Base-by-base conservation (phyloP, 306 rosid species). In the Elaeagnus macrophylla region DNA sequence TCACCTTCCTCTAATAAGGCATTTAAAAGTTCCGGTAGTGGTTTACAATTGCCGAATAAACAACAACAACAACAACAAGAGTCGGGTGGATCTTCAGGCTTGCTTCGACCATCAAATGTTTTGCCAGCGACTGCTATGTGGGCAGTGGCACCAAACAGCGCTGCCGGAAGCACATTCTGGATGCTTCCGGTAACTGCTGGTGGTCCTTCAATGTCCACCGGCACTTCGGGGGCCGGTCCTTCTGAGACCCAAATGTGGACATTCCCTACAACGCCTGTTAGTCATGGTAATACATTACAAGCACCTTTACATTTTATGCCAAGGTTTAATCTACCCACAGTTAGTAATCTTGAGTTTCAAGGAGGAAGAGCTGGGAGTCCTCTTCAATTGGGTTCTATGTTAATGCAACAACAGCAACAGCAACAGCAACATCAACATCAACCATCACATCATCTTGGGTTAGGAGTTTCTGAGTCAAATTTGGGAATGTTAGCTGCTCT, bases 401-500 rank as follows among this genome's bases (percentile, higher is more conserved):
- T 82, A 59, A 82, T 85, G 89, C 83, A 72, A 32, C 32, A 25
- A 25, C 32, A 25, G 4, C 85, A 75, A 7, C 70, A 59, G 0
- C 32, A 25, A 25, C 73, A 60, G 7, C 67, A 60, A 7, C 73
- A 39, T 9, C 67, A 60, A 7, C 73, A 39, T 9, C 81, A 73
- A 25, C 81, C 86, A 0, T 74, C 89, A 35, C 95, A 85, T 67
- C 95, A 88, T 35, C 76, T 84, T 0, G 95, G 95, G 0, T 56
- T 80, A 1, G 86, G 89, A 6, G 55, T 83, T 49, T 62, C 97
- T 5, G 97, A 89, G n/a, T 77, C 97, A 8, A 89, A 89, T 62
- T 60, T 89, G 76, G 97, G 95, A 25, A 79, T 89, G 89, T 32
- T 85, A 58, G 97, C 95, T 0, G 93, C 95, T 36, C 77, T 89